Percentiles rank a stretch among this genome's conserved stretches.
phyloP scores from a whole-genome alignment of 2,329 filamentous ascomycete genomes.

The Cladosporium velox region DNA sequence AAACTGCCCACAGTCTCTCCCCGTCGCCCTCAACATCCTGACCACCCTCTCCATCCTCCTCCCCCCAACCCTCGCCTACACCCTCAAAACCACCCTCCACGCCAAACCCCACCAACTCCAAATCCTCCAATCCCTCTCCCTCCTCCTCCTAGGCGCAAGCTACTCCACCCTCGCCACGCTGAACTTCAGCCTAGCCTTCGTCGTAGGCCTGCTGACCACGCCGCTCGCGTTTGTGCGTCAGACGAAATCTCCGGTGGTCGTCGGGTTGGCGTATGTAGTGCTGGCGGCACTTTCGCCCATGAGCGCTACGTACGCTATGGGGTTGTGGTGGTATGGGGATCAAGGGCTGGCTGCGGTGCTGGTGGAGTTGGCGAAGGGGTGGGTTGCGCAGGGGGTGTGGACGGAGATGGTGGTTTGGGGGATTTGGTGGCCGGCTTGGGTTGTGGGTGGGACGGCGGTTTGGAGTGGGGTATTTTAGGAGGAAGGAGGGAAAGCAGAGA shows the following conservation, averaged over 20 bases:
- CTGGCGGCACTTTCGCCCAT: slow-evolving; percentile 22
- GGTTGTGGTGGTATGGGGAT: neutral
- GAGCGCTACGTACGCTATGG: slow-evolving; percentile 7
- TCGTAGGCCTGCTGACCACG: slow-evolving; percentile 75
- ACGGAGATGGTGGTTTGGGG: slow-evolving; percentile 36
- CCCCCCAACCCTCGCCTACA: slow-evolving; percentile 28
- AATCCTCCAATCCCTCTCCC: slow-evolving; percentile 84
- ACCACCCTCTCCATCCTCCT: slow-evolving; percentile 48
- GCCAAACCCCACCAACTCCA: slow-evolving; percentile 64
- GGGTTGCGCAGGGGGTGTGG: slow-evolving; percentile 37
- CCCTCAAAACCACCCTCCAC: slow-evolving; percentile 22
- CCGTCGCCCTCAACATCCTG: slow-evolving; percentile 48
- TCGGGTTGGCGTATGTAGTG: neutral
- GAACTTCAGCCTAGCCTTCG: slow-evolving; percentile 88
- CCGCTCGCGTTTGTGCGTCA: slow-evolving; percentile 73
- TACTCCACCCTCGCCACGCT: slow-evolving; percentile 90
- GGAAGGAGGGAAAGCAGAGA: neutral
- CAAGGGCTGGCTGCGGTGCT: slow-evolving; percentile 28
- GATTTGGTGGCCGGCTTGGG: slow-evolving; percentile 39
- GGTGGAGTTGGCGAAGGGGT: slow-evolving; percentile 36
- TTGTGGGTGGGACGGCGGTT: slow-evolving; percentile 31
- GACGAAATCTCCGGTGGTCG: slow-evolving; percentile 21
- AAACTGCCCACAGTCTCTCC: slow-evolving; percentile 18
- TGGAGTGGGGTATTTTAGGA: slow-evolving; percentile 26
- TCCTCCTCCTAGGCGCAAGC: slow-evolving; percentile 89